Base-by-base conservation (phyloP, 441 rosid genomes). In the Gossypium trilobum region DNA sequence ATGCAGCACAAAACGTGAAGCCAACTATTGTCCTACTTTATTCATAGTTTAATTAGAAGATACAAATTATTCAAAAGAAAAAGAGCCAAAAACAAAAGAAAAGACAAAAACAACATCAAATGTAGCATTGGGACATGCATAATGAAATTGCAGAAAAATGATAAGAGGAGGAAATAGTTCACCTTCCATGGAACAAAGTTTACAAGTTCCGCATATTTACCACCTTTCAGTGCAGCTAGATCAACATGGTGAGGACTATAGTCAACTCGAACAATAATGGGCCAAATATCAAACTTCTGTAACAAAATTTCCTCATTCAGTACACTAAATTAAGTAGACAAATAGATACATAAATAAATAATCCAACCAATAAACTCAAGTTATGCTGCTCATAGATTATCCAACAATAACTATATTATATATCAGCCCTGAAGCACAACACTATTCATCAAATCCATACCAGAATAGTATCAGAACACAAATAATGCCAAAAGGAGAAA, bases 121-220 rank as follows among this genome's bases (percentile, higher is more conserved):
- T 23, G 25, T 19, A 54, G 17, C 31, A 52, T 27, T 3, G 25
- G 42, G 39, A 59, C 17, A 23, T 22, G 61, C 22, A 56, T 50
- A 59, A 52, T 17, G 57, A 20, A 75, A 63, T 36, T 13, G 23
- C 31, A 22, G 57, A 64, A 63, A 51, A 68, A 54, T 46, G 10
- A 58, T 1, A 66, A n/a, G 2, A 36, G 17, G 52, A 76, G 25
- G 23, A 65, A 65, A 67, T 16, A 71, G 52, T 58, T 79, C 81
- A 93, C 99, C 99, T 93, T 96, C 98, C 96, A 93, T 63, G 96
- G 97, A 72, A 93, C 91, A 80, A 93, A 86, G 82, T 96, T 96
- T 69, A 89, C 91, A 65, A 96, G 97, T 84, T 96, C 98, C 78
- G 86, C 94, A 78, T 84, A 91, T 78, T 91, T 93, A 67, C 99